Base-by-base conservation (phyloP, 2,329 filamentous ascomycete species). In the Trichoderma sp. region DNA sequence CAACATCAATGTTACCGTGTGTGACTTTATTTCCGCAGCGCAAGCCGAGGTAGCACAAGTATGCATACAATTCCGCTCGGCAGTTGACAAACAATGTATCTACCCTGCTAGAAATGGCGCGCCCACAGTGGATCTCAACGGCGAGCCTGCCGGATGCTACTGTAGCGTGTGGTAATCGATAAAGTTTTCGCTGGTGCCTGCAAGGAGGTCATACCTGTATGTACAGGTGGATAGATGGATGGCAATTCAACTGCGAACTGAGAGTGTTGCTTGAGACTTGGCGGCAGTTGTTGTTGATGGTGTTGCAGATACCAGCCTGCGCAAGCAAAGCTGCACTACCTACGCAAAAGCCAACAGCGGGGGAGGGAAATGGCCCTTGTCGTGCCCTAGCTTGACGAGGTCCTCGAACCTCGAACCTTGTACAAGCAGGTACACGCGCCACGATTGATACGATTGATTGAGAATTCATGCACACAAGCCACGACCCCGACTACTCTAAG, bases 131-230 rank as follows among this genome's bases (percentile, higher is more conserved):
- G 63, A 66, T 66, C 63, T 66, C 14, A 49, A 56, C 73, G 75
- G 75, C 74, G 73, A 75, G 72, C 68, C 72, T 75, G 74, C 75
- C 75, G 74, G 71, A 76, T 75, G 73, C 71, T 73, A 75, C 75
- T 70, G 72, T 68, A 71, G 60, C 56, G 67, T 64, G 67, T 68
- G 72, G 47, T 66, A 43, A 58, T 71, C 72, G 72, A 74, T 75
- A 72, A 71, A 73, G 73, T 64, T 75, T 74, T 74, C 53, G 35
- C 68, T 63, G 64, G 64, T 67, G 67, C 53, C 63, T 71, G 69
- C 68, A 70, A 70, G 71, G 70, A 71, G 70, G 62, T 31, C 40
- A 19, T 43, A 8, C 19, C 7, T n/a, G 19, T 10, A 7, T n/a
- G 40, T n/a, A n/a, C 33, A 13, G 21, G 33, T 65, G 57, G 10